Conservation (phyloP, 2,329 filamentous ascomycete species). For the Fusarium phyllophilum region DNA sequence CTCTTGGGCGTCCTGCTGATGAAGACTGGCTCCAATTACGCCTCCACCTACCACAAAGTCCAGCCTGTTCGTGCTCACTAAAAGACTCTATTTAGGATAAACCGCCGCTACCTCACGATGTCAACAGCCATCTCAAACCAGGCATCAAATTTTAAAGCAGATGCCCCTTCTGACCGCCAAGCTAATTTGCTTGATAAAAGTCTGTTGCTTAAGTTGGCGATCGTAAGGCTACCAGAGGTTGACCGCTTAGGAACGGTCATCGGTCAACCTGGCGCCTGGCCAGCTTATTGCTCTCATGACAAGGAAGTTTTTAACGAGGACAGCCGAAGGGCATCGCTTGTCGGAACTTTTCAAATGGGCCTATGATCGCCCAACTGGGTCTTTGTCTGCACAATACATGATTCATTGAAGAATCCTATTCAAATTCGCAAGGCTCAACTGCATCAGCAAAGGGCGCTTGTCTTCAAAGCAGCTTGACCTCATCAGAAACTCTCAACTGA, state of each 20-base stretch:
- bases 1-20: slow-evolving; percentile 5
- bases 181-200: neutral
- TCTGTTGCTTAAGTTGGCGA: neutral
- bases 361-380: neutral
- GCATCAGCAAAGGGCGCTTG: neutral
- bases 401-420: neutral
- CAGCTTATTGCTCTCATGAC: neutral
- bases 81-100: slow-evolving; percentile 34
- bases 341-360: neutral
- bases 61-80: neutral
- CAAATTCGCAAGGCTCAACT: slow-evolving; percentile 5
- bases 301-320: neutral
- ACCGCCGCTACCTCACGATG: slow-evolving; percentile 9
- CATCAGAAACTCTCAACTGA: neutral
- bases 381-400: neutral
- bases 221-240: neutral
- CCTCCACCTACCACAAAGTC: neutral
- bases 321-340: neutral
- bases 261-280: neutral
- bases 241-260: neutral
- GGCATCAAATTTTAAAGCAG: neutral
- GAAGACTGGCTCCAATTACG: neutral
- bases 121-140: neutral
- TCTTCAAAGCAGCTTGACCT: neutral
- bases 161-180: neutral